Evolutionary conservation across 352 stramenopile genomes (phyloP).

Genomic region (Phytophthora kernoviae): DNA sequence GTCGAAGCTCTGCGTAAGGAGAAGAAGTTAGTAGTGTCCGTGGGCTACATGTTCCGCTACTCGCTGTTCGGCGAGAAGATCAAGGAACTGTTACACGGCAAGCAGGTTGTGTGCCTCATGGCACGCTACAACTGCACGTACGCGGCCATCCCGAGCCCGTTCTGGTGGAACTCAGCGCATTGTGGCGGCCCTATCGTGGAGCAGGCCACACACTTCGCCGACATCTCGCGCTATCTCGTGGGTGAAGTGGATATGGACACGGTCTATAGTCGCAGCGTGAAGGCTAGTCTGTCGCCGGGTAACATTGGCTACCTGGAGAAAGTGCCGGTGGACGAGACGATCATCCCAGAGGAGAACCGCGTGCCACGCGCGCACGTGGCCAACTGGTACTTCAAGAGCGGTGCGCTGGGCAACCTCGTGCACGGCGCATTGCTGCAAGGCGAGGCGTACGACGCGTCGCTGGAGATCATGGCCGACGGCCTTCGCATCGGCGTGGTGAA

Average conservation of each 20-base stretch:
- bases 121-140: constrained; percentile 44
- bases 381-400: constrained; percentile 43
- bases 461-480: constrained; percentile 43
- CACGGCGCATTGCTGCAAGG: constrained; percentile 40
- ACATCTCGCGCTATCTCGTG: constrained; percentile 40
- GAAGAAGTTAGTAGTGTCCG: constrained; percentile 37
- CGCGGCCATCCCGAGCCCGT: constrained; percentile 39
- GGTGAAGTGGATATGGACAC: constrained; percentile 39
- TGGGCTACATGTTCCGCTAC: constrained; percentile 50
- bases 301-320: constrained; percentile 40
- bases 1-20: constrained; percentile 28
- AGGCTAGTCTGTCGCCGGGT: constrained; percentile 35
- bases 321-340: constrained; percentile 34
- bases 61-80: constrained; percentile 39
- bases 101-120: constrained; percentile 41
- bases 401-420: constrained; percentile 36
- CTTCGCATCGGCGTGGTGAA: constrained; percentile 41
- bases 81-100: constrained; percentile 31
- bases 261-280: constrained; percentile 44
- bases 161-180: constrained; percentile 46
- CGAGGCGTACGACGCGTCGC: constrained; percentile 34
- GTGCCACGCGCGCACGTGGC: constrained; percentile 39
- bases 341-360: constrained; percentile 29
- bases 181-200: constrained; percentile 49
- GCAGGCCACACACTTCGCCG: constrained; percentile 45